Percentiles rank a stretch among this genome's conserved stretches.
Evolutionary conservation across 2,329 filamentous ascomycete species (phyloP).

Genomic region (Lachnellula hyalina): DNA sequence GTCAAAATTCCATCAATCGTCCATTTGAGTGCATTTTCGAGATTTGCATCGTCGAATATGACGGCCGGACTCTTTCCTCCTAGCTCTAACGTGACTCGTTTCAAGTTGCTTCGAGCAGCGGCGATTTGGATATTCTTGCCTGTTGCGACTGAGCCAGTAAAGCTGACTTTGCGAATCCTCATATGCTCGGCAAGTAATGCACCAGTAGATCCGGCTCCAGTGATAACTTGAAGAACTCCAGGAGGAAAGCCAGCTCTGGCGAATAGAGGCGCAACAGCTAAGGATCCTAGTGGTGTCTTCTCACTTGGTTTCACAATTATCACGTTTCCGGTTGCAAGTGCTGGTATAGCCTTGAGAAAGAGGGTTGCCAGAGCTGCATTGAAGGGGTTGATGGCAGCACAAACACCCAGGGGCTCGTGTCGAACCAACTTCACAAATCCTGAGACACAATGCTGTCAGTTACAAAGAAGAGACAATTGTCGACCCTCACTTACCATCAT

Average conservation of each 20-base stretch:
- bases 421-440: slow-evolving; percentile 69
- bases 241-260: slow-evolving; percentile 38
- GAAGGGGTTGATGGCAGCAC: slow-evolving; percentile 70
- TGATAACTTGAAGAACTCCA: slow-evolving; percentile 38
- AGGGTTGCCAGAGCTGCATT: slow-evolving; percentile 74
- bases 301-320: slow-evolving; percentile 59
- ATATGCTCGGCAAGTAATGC: slow-evolving; percentile 27
- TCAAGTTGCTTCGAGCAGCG: slow-evolving; percentile 51
- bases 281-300: slow-evolving; percentile 53
- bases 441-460: slow-evolving; percentile 19
- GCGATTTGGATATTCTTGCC: slow-evolving; percentile 66
- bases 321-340: slow-evolving; percentile 53
- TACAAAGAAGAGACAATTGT: too few species aligned
- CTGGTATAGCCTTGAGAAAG: slow-evolving; percentile 68
- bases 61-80: slow-evolving; percentile 59
- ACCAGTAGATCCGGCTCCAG: slow-evolving; percentile 31
- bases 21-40: slow-evolving; percentile 57
- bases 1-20: slow-evolving; percentile 40
- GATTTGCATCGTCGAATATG: slow-evolving; percentile 57
- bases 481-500: too few species aligned
- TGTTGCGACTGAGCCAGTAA: slow-evolving; percentile 67
- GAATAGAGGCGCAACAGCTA: slow-evolving; percentile 31
- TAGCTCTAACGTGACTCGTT: slow-evolving; percentile 58
- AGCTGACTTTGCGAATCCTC: slow-evolving; percentile 42
- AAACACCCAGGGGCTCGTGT: slow-evolving; percentile 69